phyloP scores from a whole-genome alignment of 2,329 filamentous ascomycete species.

The Apiospora sp. region DNA sequence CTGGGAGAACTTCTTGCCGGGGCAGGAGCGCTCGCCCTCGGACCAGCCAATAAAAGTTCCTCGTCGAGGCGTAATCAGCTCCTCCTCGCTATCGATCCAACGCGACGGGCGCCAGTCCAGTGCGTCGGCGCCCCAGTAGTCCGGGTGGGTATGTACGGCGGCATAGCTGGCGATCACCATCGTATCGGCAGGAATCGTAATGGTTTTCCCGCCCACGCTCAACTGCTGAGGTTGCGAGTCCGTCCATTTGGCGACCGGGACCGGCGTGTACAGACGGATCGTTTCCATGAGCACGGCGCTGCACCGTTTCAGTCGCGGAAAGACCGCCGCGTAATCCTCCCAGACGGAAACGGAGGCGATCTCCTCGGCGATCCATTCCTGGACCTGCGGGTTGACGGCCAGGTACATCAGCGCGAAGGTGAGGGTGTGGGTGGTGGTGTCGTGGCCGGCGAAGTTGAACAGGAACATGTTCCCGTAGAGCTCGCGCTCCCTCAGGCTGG shows the following conservation, averaged over 20 bases:
- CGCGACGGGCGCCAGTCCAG: slow-evolving; percentile 37
- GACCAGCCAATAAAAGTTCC: slow-evolving; percentile 41
- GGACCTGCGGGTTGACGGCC: slow-evolving; percentile 51
- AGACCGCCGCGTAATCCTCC: slow-evolving; percentile 34
- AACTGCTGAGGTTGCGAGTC: slow-evolving; percentile 29
- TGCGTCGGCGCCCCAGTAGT: slow-evolving; percentile 39
- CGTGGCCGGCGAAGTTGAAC: slow-evolving; percentile 57
- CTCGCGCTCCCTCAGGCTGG: slow-evolving; percentile 47
- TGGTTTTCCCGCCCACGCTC: slow-evolving; percentile 29
- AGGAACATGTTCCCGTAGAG: slow-evolving; percentile 57
- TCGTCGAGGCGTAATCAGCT: slow-evolving; percentile 29
- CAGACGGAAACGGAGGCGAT: slow-evolving; percentile 39
- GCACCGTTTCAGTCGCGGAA: slow-evolving; percentile 51
- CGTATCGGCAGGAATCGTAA: slow-evolving; percentile 34
- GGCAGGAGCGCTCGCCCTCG: slow-evolving; percentile 41
- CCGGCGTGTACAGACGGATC: slow-evolving; percentile 48
- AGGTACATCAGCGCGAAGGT: slow-evolving; percentile 52
- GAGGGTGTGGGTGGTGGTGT: slow-evolving; percentile 56
- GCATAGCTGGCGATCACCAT: slow-evolving; percentile 34
- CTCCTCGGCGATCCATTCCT: slow-evolving; percentile 55
- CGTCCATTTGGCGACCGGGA: slow-evolving; percentile 25
- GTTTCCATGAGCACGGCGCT: slow-evolving; percentile 51
- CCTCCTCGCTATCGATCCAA: slow-evolving; percentile 30
- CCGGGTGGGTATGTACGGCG: slow-evolving; percentile 37
- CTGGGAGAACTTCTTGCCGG: slow-evolving; percentile 44